Evolutionary conservation across 2,329 filamentous ascomycete species (phyloP), one percentile per base, ranked within the genome.

Genomic region (Penicillium sp.): DNA sequence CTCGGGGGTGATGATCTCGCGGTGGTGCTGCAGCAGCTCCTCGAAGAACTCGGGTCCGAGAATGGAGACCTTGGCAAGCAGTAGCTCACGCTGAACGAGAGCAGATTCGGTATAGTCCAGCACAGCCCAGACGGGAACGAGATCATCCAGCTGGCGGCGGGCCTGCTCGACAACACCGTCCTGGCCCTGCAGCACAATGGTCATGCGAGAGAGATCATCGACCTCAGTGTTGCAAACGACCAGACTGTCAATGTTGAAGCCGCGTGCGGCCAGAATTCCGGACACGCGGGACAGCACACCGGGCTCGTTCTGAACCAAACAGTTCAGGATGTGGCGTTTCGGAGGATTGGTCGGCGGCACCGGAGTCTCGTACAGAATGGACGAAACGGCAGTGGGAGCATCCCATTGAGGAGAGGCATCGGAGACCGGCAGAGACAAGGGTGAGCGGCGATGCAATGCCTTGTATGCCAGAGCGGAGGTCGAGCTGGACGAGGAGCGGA

Each of bases 221-320:
- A 98, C 91, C 74, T 98, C 93, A 55, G 93, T 98, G 73, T 88
- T 93, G 78, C 93, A 98, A 54, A 98, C 93, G 47, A 98, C 93
- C 56, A 98, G 79, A 47, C 88, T 95, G 80, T 98, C 93, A 66
- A 98, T 98, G 78, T 98, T 98, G 83, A 98, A 98, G 58, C 93
- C 93, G 51, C 93, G 84, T 38, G 93, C 93, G 10, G 93, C 93
- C 29, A 98, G 79, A 67, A 98, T 97, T 47, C 93, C 93, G 1
- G 93, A 97, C 8, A 98, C 89, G 53, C 93, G 90, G 45, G 92
- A 97, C 50, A 98, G 79, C 49, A 98, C 93, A 76, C 93, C 93
- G 10, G 93, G 93, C 78, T 98, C 93, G 76, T 98, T 98, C 75
- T 98, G 93, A 53, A 98, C 93, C 54, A 98, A 82, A 71, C 93